Base-by-base conservation (phyloP, 495 filamentous ascomycete genomes). In the Penicillium waksmanii region DNA sequence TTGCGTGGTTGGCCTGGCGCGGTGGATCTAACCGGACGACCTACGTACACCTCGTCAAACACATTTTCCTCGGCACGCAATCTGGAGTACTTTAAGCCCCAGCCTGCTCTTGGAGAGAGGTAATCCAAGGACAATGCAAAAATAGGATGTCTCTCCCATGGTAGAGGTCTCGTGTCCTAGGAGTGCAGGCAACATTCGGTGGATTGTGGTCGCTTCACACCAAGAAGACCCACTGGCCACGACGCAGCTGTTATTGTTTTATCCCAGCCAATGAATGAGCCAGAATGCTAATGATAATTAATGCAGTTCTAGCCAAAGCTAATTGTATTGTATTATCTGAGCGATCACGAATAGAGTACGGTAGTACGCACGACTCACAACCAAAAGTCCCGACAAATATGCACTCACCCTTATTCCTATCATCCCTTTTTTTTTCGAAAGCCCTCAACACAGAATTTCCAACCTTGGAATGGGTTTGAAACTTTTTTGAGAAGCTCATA, bases 1-100 rank as follows among this genome's bases (percentile, higher is more conserved):
- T 70, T 68, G 65, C 67, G 67, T 66, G 58, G 56, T 57, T 65
- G 33, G 57, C 19, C 53, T 51, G 36, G 36, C 25, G 57, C 59
- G 63, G 55, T 59, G 53, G 54, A 59, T 53, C 58, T 57, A 64
- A 55, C 58, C 55, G 61, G 57, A 18, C 19, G 46, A 27, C 11
- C 46, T 48, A 27, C 46, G 46, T 48, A 48, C 21, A 19, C 46
- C 19, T 48, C 46, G 23, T 19, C 27, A 9, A 31, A 31, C 27
- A 25, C 10, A 48, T 48, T 27, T 8, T 10, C 8, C 0, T 19
- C 46, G 21, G 23, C 3, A 40, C 36, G 27, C 43, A 46, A 46
- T 9, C 1, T 13, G 13, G 43, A 46, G 17, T 17, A 46, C 27
- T 31, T 31, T 6, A 31, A 31, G 27, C 27, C 27, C 36, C 36